A percentile compares a stretch with the other conserved stretches of the same genome.
These are phyloP conservation scores for Cystobasidium ongulense DNA, from an alignment of 768 basidiomycete genomes.

Conservation along the genomic window DNA sequence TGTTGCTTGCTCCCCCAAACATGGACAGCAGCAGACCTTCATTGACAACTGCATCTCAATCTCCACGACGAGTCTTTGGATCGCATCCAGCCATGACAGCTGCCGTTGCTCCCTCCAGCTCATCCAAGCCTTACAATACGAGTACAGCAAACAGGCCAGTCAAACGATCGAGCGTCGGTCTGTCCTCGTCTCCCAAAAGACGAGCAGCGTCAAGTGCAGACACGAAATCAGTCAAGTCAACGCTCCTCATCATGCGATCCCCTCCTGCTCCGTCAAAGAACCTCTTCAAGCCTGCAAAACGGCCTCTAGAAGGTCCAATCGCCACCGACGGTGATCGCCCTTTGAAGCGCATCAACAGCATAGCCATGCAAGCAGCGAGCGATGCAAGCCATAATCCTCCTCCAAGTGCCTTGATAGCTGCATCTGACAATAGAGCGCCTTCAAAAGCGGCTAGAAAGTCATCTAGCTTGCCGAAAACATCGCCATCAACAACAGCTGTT, in stretches of 20 bases:
- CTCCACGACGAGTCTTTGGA: not conserved
- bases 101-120: not conserved
- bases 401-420: not conserved
- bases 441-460: not conserved
- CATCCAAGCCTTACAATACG: not conserved
- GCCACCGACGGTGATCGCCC: not conserved
- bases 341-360: not conserved
- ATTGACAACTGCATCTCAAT: not conserved
- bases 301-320: not conserved
- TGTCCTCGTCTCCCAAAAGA: not conserved
- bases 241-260: not conserved
- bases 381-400: not conserved
- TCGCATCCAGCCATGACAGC: not conserved
- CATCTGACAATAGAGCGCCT: not conserved
- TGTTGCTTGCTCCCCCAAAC: not conserved
- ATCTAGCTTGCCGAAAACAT: not conserved
- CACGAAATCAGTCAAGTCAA: not conserved
- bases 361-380: not conserved
- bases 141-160: not conserved
- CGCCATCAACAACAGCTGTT: not conserved
- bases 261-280: not conserved
- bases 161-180: not conserved
- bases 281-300: not conserved
- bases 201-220: not conserved
- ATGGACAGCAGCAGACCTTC: not conserved